Percentiles rank a stretch among this genome's conserved stretches.
Conservation (phyloP, 1,284 basidiomycete species). For the Ustilago trichophora region DNA sequence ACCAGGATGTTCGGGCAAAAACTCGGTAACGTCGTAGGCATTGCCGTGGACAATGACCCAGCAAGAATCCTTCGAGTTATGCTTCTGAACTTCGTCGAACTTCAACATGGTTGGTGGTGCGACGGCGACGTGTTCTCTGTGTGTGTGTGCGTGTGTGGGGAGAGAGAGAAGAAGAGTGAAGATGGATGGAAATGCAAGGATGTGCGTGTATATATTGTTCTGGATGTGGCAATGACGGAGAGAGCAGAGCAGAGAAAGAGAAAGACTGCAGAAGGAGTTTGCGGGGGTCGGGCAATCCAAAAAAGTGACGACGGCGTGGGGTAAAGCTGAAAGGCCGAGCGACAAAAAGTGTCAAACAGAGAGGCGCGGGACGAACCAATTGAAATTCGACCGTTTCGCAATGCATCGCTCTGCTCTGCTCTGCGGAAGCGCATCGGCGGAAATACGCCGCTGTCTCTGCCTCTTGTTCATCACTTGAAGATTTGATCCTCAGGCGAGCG, state of each 20-base stretch:
- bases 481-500: too few species aligned
- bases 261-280: too few species aligned
- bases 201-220: background rate
- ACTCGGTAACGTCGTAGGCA: conserved; percentile 83
- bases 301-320: too few species aligned
- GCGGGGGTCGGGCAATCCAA: too few species aligned
- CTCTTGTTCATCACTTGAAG: too few species aligned
- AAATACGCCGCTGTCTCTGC: too few species aligned
- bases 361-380: background rate
- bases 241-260: background rate
- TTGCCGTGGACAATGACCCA: conserved; percentile 87
- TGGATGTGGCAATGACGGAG: background rate
- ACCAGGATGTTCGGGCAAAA: conserved; percentile 80
- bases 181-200: background rate
- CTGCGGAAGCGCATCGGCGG: background rate
- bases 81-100: conserved; percentile 73
- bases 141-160: background rate
- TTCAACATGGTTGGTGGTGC: conserved; percentile 24
- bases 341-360: too few species aligned
- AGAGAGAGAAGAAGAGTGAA: background rate
- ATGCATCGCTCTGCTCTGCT: too few species aligned
- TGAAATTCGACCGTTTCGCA: background rate
- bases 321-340: too few species aligned
- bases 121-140: background rate
- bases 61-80: conserved; percentile 78